Percentiles rank a stretch among this genome's conserved stretches.
Conservation (phyloP, 371 early-diverging fungal genomes). For the Apophysomyces ossiformis region DNA sequence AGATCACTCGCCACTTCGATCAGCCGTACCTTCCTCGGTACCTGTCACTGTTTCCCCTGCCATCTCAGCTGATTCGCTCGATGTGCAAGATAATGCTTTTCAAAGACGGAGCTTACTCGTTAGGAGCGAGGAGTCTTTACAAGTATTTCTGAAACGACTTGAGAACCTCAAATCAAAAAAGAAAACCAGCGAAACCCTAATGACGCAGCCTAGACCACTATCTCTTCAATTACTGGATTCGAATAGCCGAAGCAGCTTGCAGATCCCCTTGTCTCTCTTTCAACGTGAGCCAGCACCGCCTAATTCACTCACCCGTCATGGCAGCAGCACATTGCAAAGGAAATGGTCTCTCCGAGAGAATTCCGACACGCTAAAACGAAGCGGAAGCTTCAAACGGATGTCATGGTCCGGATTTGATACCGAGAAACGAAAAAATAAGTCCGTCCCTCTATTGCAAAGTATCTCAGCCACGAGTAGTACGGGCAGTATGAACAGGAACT, state of each 20-base stretch:
- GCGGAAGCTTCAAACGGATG: not conserved
- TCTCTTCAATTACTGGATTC: no score
- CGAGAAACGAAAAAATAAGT: not conserved
- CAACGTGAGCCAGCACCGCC: not conserved
- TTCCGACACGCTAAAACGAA: not conserved
- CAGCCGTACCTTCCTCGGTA: not conserved
- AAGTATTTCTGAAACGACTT: not conserved
- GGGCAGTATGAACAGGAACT: no score
- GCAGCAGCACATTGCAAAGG: not conserved
- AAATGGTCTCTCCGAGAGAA: slow-evolving; percentile 1
- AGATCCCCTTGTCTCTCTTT: no score
- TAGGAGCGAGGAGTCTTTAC: slow-evolving; percentile 2
- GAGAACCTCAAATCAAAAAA: slow-evolving; percentile 2
- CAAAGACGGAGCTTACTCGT: slow-evolving; percentile 4
- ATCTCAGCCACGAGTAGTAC: not conserved
- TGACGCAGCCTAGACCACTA: not conserved
- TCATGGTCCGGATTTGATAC: slow-evolving; percentile 3
- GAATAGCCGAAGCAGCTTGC: no score
- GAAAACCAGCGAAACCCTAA: not conserved
- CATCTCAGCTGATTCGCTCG: not conserved
- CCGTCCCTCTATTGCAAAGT: not conserved
- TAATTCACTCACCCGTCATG: not conserved
- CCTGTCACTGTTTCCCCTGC: not conserved
- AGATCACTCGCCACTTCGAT: not conserved
- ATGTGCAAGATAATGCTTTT: not conserved